Evolutionary conservation across 371 early-diverging fungal genomes (phyloP).

Genomic region (Apophysomyces variabilis): DNA sequence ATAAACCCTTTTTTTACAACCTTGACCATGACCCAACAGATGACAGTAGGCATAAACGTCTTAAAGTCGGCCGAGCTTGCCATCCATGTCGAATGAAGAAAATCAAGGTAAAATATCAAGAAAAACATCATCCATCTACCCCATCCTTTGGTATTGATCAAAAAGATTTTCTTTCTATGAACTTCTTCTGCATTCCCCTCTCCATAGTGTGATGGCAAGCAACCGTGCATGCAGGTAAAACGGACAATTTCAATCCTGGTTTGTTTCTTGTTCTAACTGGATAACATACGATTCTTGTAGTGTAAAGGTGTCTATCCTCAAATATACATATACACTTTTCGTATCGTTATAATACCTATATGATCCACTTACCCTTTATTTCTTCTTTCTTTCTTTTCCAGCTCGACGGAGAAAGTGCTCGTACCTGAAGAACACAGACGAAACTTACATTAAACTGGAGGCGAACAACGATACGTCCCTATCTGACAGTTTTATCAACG

Average conservation of each 20-base stretch:
- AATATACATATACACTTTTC: background rate
- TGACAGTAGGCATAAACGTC: slow-evolving; percentile 52
- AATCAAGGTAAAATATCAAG: slow-evolving; percentile 39
- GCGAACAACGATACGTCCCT: slow-evolving; percentile 27
- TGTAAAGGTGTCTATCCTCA: slow-evolving; percentile 44
- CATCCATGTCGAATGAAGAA: slow-evolving; percentile 56
- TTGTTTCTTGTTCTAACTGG: too few species aligned
- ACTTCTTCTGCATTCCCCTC: background rate
- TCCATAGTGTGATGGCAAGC: slow-evolving; percentile 53
- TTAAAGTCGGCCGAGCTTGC: slow-evolving; percentile 54
- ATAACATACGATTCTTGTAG: slow-evolving; percentile 21
- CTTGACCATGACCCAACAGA: slow-evolving; percentile 17
- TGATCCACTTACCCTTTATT: too few species aligned
- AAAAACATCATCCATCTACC: background rate
- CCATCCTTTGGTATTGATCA: background rate
- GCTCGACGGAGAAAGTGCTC: slow-evolving; percentile 52
- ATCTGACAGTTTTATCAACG: slow-evolving; percentile 31
- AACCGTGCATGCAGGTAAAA: slow-evolving; percentile 59
- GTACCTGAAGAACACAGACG: slow-evolving; percentile 53
- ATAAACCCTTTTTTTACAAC: background rate
- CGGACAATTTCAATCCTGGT: too few species aligned
- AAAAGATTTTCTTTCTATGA: background rate
- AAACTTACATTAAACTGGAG: slow-evolving; percentile 50
- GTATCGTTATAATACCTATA: too few species aligned
- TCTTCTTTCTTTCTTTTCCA: slow-evolving; percentile 16